Evolutionary conservation across 1,139 yeast genomes (phyloP), one percentile per base, ranked within the genome.

Genomic region (Taphrina flavorubra): DNA sequence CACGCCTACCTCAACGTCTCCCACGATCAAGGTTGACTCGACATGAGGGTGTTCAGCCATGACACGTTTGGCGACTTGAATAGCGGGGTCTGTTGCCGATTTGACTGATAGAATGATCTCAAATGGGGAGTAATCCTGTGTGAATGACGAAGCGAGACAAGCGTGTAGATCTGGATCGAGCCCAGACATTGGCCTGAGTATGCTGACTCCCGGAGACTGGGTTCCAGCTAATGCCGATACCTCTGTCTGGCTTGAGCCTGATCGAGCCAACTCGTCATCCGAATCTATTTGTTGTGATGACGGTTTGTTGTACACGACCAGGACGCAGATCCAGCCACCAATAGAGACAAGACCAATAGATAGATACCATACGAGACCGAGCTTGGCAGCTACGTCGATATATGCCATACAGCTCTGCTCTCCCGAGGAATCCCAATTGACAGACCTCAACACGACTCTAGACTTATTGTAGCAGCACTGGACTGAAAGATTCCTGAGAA

Each of bases 111-210:
- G 87, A 7, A 91, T 79, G 70, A 91, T 83, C 78, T 91, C 96
- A 56, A 89, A 78, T 72, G 82, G 83, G 0, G 94, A 90, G 74
- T 90, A 90, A 37, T 84, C 80, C 76, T 91, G 97, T 61, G 81
- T 78, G 72, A 91, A 85, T 10, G 92, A 85, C 34, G 90, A 84
- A 71, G 84, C 85, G 59, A 92, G 79, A 75, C 97, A 91, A 13
- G 83, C 78, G 60, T 82, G 83, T 79, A 90, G 81, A 73, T 88
- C 94, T 0, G 92, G 85, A 76, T 91, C 97, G 36, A 90, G 80
- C 6, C 97, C 97, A 74, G 90, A 89, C 68, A 92, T 81, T 0
- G 97, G 97, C 44, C 97, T 80, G 61, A 91, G 77, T 56, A 92
- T 89, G 1, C 94, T 85, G 8, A 92, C 97, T 2, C 95, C 62